phyloP scores from a whole-genome alignment of 164 flowering plant genomes.

The Kingdonia uniflora region DNA sequence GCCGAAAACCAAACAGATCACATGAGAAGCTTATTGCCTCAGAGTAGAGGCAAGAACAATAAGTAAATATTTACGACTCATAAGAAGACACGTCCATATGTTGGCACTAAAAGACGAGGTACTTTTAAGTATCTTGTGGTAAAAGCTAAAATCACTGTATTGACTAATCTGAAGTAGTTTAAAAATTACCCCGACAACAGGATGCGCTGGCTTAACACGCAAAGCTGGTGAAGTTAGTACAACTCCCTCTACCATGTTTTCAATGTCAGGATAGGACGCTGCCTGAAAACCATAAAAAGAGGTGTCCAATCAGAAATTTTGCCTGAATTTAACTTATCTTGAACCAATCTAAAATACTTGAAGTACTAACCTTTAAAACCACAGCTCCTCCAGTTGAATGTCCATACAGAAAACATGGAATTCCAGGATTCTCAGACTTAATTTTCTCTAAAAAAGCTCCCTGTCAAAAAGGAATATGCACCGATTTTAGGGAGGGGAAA shows the following conservation, averaged over 20 bases:
- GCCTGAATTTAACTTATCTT: background rate
- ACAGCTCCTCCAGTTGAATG: slow-evolving; percentile 99
- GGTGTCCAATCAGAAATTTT: background rate
- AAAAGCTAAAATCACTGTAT: background rate
- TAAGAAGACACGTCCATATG: too few relatives aligned
- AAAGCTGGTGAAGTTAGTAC: slow-evolving; percentile 90
- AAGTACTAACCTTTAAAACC: slow-evolving; percentile 64
- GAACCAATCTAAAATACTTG: background rate
- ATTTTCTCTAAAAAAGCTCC: slow-evolving; percentile 6
- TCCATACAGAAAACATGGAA: slow-evolving; percentile 92
- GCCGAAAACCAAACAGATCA: too few relatives aligned
- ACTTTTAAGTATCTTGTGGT: too few relatives aligned
- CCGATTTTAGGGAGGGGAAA: background rate
- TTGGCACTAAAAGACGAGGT: too few relatives aligned
- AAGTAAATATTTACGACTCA: too few relatives aligned
- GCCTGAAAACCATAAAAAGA: slow-evolving; percentile 44
- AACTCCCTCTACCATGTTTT: slow-evolving; percentile 76
- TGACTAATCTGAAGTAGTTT: too few relatives aligned
- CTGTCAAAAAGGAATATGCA: slow-evolving; percentile 15
- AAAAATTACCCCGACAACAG: slow-evolving; percentile 70
- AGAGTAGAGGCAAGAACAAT: too few relatives aligned
- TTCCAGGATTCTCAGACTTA: slow-evolving; percentile 55
- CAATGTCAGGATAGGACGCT: slow-evolving; percentile 57
- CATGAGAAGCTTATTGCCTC: too few relatives aligned
- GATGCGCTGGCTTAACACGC: slow-evolving; percentile 96